Percentiles rank a stretch among this genome's conserved stretches.
Evolutionary conservation across 352 stramenopile species (phyloP).

Genomic region (Pelagophyceae sp.): DNA sequence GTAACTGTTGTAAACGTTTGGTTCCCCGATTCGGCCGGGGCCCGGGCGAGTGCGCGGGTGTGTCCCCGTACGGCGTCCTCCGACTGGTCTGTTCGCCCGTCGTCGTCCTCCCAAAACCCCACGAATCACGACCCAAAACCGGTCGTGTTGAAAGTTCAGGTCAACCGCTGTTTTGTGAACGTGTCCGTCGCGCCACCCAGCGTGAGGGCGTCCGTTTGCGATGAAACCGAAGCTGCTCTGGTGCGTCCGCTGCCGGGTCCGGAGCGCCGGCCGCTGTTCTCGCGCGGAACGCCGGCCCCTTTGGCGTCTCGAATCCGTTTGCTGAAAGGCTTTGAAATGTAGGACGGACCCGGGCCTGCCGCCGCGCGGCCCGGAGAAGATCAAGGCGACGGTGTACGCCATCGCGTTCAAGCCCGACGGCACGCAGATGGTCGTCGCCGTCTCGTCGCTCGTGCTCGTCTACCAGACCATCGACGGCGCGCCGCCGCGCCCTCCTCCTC

Average conservation of each 20-base stretch:
- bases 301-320: not conserved
- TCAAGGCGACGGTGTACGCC: slow-evolving; percentile 18
- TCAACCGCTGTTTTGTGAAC: not conserved
- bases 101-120: no score
- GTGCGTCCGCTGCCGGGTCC: not conserved
- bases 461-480: slow-evolving; percentile 78
- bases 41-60: no score
- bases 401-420: slow-evolving; percentile 78
- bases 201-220: not conserved
- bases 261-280: not conserved
- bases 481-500: no score
- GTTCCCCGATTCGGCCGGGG: no score
- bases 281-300: not conserved
- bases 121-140: no score
- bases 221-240: slow-evolving; percentile 3
- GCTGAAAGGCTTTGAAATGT: not conserved
- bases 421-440: slow-evolving; percentile 69
- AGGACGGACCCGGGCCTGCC: slow-evolving; percentile 16
- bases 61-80: no score
- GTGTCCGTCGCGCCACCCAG: not conserved
- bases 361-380: not conserved
- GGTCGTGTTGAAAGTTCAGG: no score
- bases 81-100: no score
- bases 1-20: no score
- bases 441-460: slow-evolving; percentile 77